Percentiles rank a stretch among this genome's conserved stretches.
Conservation (phyloP, 2,329 filamentous ascomycete genomes). For the Alternaria ethzedia region DNA sequence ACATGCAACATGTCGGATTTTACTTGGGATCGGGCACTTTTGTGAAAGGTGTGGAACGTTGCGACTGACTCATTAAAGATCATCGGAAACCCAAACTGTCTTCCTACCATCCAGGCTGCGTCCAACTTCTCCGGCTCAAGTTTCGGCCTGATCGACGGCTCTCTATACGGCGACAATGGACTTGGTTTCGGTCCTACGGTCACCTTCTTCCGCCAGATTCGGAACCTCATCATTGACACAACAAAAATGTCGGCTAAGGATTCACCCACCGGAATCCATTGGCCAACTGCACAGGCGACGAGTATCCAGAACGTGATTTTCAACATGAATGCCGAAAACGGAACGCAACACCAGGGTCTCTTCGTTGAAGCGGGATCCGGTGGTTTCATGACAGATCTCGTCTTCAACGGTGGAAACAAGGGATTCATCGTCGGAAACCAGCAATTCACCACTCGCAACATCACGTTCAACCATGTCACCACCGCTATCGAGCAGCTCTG, state of each 20-base stretch:
- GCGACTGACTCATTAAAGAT: conserved; percentile 42
- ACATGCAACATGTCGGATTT: not conserved
- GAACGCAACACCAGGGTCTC: conserved; percentile 56
- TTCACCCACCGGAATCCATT: conserved; percentile 55
- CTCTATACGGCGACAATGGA: conserved; percentile 54
- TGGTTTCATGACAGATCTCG: conserved; percentile 55
- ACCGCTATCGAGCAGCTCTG: conserved; percentile 65
- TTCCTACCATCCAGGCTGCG: conserved; percentile 62
- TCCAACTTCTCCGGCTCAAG: conserved; percentile 53
- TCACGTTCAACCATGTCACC: conserved; percentile 59
- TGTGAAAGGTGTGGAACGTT: not conserved
- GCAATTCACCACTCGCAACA: conserved; percentile 63
- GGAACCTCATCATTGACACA: conserved; percentile 69
- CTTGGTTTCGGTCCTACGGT: conserved; percentile 60
- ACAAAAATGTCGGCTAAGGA: conserved; percentile 57
- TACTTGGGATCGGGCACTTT: not conserved
- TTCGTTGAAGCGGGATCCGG: conserved; percentile 54
- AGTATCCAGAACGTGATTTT: conserved; percentile 55
- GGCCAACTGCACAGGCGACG: conserved; percentile 55
- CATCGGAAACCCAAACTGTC: conserved; percentile 64
- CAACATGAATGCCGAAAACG: conserved; percentile 50
- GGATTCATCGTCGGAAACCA: conserved; percentile 55
- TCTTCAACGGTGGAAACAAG: conserved; percentile 52
- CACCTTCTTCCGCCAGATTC: conserved; percentile 69
- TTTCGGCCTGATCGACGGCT: conserved; percentile 64